phyloP scores from a whole-genome alignment of 2,329 filamentous ascomycete species.

The Aphanocladium album region DNA sequence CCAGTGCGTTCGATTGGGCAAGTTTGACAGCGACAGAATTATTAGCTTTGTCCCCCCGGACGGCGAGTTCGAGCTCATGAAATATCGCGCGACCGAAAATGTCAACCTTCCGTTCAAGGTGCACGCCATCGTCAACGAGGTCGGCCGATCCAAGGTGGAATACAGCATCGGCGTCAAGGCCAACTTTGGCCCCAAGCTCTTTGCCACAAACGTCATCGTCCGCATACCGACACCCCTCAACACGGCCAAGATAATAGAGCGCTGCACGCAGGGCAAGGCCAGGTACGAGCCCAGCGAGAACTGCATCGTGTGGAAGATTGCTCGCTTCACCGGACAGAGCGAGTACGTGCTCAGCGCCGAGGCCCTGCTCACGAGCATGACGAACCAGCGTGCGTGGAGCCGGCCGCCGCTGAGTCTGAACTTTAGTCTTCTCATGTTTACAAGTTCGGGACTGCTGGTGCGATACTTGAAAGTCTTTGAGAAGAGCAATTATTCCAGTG shows the following conservation, averaged over 20 bases:
- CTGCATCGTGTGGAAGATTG: constrained; percentile 98
- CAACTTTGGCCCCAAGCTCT: constrained; percentile 94
- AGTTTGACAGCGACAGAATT: constrained; percentile 93
- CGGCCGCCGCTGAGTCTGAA: constrained; percentile 85
- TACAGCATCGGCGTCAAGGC: constrained; percentile 97
- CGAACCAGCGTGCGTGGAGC: constrained; percentile 95
- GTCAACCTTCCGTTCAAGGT: constrained; percentile 99
- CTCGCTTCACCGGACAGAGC: constrained; percentile 95
- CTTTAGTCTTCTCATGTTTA: constrained; percentile 97
- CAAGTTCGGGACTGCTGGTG: constrained; percentile 85
- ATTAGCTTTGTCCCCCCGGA: constrained; percentile 97
- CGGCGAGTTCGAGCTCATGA: constrained; percentile 97
- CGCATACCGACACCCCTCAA: constrained; percentile 95
- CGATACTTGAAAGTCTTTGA: constrained; percentile 98
- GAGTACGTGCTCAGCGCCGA: constrained; percentile 95
- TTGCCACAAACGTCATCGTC: constrained; percentile 92
- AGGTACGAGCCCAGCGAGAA: constrained; percentile 99
- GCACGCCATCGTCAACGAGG: constrained; percentile 95
- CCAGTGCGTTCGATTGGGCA: constrained; percentile 95
- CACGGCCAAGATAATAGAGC: constrained; percentile 87
- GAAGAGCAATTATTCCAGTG: constrained; percentile 97
- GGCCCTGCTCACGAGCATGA: constrained; percentile 91
- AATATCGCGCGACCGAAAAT: constrained; percentile 96
- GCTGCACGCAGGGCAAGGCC: constrained; percentile 91
- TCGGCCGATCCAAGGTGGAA: constrained; percentile 95